Evolutionary conservation across 1,139 yeast species (phyloP), one percentile per base, ranked within the genome.

Genomic region (Lodderomyces oxycetoniae): DNA sequence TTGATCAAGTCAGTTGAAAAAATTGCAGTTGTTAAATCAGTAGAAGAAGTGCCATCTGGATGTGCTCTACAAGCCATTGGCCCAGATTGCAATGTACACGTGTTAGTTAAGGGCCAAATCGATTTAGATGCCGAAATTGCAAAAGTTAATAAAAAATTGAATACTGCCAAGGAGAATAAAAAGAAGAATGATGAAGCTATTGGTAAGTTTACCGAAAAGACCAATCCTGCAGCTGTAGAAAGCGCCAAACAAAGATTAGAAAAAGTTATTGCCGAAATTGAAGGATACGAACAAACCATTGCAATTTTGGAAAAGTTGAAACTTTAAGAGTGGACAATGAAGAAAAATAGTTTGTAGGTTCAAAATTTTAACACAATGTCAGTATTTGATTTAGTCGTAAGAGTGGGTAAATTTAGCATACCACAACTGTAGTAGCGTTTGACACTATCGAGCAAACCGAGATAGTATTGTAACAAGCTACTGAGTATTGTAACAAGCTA

Each of bases 91-190:
- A 82, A 81, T 42, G 97, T 89, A 25, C 95, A 86, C 52, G 77
- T 89, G 24, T 73, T 91, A 56, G 96, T 91, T 40, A 87, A 87
- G 71, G 97, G 97, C 37, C 93, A 85, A 57, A 79, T 91, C 49
- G 96, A 91, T 57, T 76, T 89, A 50, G 96, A 88, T 50, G 81
- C 84, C 34, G 97, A 91, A 63, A 85, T 91, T 51, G 55, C 71
- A 47, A 91, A 89, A 73, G 94, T 89, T 30, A 60, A 70, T 50
- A 79, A 77, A 73, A 88, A 84, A 67, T 71, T 88, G 53, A 71
- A 62, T 38, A 73, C 77, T 41, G 74, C 85, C 42, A 59, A 65
- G 46, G 85, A 86, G 44, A 54, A 54, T 40, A 53, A 53, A 39
- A 52, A 55, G 45, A 68, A 67, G 55, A 54, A 59, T 40, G 53